These are phyloP conservation scores for Diplosphaera chodatii DNA, from an alignment of 139 green algal species.

Conservation along the genomic window DNA sequence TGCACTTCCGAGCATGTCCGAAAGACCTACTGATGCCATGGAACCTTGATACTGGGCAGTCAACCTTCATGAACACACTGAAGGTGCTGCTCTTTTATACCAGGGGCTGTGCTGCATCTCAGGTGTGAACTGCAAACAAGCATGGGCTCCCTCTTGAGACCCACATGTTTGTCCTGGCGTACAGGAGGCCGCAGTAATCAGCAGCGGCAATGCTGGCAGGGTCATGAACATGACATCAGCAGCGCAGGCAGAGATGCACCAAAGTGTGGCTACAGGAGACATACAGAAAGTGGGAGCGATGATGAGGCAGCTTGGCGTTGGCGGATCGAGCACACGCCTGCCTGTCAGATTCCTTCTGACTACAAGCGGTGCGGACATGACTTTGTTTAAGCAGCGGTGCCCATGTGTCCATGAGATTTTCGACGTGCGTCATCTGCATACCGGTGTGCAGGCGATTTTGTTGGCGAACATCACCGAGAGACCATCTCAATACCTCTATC, in stretches of 20 bases:
- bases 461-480: background rate
- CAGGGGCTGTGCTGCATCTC: too few species aligned
- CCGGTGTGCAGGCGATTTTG: background rate
- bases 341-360: background rate
- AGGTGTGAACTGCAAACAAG: too few species aligned
- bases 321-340: background rate
- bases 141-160: too few species aligned
- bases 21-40: constrained; percentile 24
- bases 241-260: constrained; percentile 26
- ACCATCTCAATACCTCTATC: background rate
- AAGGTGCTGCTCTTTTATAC: constrained; percentile 35
- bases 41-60: constrained; percentile 17
- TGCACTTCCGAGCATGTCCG: constrained; percentile 30
- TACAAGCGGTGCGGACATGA: background rate
- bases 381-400: too few species aligned
- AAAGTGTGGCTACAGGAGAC: background rate
- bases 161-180: too few species aligned
- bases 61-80: constrained; percentile 45
- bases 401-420: too few species aligned
- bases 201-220: constrained; percentile 20
- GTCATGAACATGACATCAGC: constrained; percentile 50
- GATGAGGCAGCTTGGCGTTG: background rate
- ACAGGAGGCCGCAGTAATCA: constrained; percentile 48
- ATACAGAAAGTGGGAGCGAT: background rate
- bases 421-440: too few species aligned